These are phyloP conservation scores for Entophlyctis luteolus DNA, from an alignment of 192 early-diverging fungal species.

Conservation along the genomic window DNA sequence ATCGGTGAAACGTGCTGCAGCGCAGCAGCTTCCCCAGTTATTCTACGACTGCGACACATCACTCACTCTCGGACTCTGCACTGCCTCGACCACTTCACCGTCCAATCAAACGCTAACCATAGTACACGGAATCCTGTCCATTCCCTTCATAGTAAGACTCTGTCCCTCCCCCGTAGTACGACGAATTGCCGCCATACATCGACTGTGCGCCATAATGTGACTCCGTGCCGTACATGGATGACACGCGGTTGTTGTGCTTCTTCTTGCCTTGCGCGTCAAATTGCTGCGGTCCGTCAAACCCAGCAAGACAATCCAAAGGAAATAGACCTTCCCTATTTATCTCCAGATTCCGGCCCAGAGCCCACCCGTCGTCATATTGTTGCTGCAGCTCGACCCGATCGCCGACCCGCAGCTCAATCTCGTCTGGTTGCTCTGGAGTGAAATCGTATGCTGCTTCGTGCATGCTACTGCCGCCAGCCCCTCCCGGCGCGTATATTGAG, in stretches of 20 bases:
- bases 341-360: constrained; percentile 40
- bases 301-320: constrained; percentile 33
- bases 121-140: no score
- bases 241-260: constrained; percentile 5
- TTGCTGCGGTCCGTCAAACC: not conserved
- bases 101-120: no score
- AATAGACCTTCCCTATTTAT: constrained; percentile 46
- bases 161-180: no score
- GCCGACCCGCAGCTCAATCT: not conserved
- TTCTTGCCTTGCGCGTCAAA: not conserved
- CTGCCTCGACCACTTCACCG: no score
- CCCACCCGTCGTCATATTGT: constrained; percentile 13
- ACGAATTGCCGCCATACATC: constrained; percentile 8
- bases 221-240: constrained; percentile 10
- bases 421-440: not conserved
- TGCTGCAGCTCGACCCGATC: constrained; percentile 1
- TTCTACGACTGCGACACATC: no score
- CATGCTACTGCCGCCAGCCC: not conserved
- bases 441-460: constrained; percentile 9
- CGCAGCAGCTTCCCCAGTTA: no score
- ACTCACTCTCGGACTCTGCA: no score
- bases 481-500: not conserved
- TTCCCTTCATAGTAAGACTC: no score
- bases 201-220: not conserved
- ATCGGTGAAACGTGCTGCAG: no score